phyloP scores from a whole-genome alignment of 1,284 basidiomycete species.

The Clitocybe nebularis region DNA sequence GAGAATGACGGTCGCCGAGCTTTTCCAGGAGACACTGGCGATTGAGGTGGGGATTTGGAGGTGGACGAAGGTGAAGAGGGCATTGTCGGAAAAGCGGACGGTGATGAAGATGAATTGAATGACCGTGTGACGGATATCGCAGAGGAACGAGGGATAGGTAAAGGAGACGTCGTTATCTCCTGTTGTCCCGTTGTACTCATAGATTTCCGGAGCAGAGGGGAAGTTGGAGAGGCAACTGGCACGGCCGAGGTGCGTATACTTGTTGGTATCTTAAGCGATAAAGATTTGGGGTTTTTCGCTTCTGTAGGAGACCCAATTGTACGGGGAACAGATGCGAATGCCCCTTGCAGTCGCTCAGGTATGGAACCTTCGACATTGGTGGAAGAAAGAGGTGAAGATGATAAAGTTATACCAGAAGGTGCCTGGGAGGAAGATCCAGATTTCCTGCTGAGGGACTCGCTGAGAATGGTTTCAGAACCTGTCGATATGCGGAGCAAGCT shows the following conservation, averaged over 20 bases:
- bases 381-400: neutral
- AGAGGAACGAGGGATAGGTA: neutral
- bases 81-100: neutral
- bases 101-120: constrained; percentile 6
- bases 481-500: constrained; percentile 4
- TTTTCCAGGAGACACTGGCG: constrained; percentile 11
- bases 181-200: neutral
- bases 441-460: constrained; percentile 16
- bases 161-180: neutral
- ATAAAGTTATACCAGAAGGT: too few relatives aligned
- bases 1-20: constrained; percentile 20
- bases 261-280: neutral
- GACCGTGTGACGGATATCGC: neutral
- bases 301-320: neutral
- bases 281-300: neutral
- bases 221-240: neutral
- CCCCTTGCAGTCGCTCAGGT: neutral
- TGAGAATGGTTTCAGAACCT: constrained; percentile 9
- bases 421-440: neutral
- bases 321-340: neutral
- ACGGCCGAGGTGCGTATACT: neutral
- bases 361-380: neutral
- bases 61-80: constrained; percentile 3
- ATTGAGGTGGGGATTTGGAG: constrained; percentile 9
- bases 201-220: neutral